These are phyloP conservation scores for Logfia minima DNA, from an alignment of 129 eudicot species.

Conservation along the genomic window DNA sequence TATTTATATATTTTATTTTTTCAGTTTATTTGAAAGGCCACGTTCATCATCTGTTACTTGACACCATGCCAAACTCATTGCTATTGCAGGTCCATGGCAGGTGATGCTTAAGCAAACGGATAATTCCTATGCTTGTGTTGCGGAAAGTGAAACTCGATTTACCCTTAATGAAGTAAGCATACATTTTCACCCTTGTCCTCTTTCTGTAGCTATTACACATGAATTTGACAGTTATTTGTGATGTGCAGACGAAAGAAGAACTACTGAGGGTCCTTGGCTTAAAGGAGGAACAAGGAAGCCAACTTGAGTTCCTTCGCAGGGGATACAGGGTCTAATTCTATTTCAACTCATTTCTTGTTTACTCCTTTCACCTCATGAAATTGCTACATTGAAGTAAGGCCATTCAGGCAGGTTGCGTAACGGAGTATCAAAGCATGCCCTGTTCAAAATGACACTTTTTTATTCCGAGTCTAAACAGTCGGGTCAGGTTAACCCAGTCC, in stretches of 20 bases:
- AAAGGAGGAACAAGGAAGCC: conserved; percentile 94
- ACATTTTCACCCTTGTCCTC: not conserved
- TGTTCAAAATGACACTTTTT: not conserved
- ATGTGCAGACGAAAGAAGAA: conserved; percentile 87
- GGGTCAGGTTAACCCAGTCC: not conserved
- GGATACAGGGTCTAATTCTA: conserved; percentile 72
- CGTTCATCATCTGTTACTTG: not conserved
- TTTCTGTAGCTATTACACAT: not conserved
- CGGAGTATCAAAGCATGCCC: not conserved
- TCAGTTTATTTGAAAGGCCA: not conserved
- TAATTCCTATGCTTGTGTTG: conserved; percentile 87
- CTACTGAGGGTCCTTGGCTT: conserved; percentile 90
- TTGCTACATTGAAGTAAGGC: not conserved
- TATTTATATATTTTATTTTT: not conserved
- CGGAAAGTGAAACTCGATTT: conserved; percentile 90
- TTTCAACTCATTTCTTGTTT: not conserved
- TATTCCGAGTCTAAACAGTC: not conserved
- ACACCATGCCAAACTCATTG: not conserved
- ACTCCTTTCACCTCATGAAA: not conserved
- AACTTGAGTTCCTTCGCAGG: conserved; percentile 91
- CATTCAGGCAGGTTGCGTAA: not conserved
- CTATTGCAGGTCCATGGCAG: conserved; percentile 92
- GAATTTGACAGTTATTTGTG: conserved; percentile 18
- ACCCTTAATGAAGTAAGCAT: conserved; percentile 77
- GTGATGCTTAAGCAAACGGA: conserved; percentile 98